Evolutionary conservation across 441 rosid genomes (phyloP).

Genomic region (Aquilaria agallochum): DNA sequence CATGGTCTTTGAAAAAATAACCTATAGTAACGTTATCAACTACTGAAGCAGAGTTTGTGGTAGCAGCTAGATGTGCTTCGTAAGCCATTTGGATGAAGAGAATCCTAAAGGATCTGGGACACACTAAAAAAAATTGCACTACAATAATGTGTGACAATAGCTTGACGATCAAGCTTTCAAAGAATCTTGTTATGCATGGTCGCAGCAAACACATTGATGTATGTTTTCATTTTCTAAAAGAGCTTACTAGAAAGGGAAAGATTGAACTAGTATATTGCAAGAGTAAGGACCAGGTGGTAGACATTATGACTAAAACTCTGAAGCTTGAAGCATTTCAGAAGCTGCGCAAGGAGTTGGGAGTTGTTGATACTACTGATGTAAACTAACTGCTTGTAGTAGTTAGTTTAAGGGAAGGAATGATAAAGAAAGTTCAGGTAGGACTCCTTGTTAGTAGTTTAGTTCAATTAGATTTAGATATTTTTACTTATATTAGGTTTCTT

Average conservation of each 20-base stretch:
- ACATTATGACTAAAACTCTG: background rate
- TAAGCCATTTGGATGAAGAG: background rate
- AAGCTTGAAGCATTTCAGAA: background rate
- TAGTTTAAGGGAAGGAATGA: background rate
- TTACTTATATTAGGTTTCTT: too few species aligned
- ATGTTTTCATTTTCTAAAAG: background rate
- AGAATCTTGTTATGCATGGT: too few species aligned
- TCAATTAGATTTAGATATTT: too few species aligned
- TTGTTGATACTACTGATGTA: background rate
- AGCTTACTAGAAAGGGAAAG: background rate
- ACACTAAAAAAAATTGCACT: background rate
- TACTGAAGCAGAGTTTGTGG: background rate
- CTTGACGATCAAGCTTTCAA: background rate
- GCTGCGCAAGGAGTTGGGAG: background rate
- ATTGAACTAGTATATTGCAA: background rate
- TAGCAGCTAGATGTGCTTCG: background rate
- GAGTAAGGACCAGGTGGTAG: background rate
- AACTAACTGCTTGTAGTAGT: background rate
- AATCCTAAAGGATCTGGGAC: background rate
- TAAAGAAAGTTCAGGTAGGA: background rate
- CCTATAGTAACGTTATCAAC: background rate
- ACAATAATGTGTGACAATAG: background rate
- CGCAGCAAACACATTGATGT: background rate
- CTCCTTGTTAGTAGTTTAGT: too few species aligned
- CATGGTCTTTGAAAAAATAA: background rate